Conservation (phyloP, 805 yeast genomes). For the Candida insectalens region DNA sequence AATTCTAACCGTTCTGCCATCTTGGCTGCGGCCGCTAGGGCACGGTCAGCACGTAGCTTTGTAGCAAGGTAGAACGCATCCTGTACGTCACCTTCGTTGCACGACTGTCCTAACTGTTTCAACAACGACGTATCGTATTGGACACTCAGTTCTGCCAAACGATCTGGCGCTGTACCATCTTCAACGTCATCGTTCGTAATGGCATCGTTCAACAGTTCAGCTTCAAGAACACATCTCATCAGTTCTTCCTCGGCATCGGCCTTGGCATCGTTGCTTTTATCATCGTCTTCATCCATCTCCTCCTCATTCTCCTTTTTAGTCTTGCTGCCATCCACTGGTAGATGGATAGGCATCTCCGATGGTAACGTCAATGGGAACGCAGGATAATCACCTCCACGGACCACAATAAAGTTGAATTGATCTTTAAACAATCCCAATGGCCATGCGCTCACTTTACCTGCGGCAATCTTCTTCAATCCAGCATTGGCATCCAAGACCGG, state of each 20-base stretch:
- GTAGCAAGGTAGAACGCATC: constrained; percentile 64
- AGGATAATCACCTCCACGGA: constrained; percentile 68
- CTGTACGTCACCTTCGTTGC: constrained; percentile 51
- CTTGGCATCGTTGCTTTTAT: constrained; percentile 14
- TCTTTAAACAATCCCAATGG: constrained; percentile 74
- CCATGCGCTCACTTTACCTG: constrained; percentile 69
- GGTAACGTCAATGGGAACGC: constrained; percentile 80
- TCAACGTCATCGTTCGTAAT: constrained; percentile 29
- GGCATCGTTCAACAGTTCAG: constrained; percentile 53
- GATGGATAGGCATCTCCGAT: constrained; percentile 58
- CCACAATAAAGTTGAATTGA: constrained; percentile 61
- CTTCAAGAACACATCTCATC: constrained; percentile 49
- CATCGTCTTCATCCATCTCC: constrained; percentile 19
- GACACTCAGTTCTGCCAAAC: constrained; percentile 41
- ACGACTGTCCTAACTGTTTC: constrained; percentile 63
- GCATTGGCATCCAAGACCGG: constrained; percentile 62
- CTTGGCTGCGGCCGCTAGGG: constrained; percentile 73
- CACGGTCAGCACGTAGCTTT: constrained; percentile 60
- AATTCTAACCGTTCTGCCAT: constrained; percentile 70
- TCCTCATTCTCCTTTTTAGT: constrained; percentile 21
- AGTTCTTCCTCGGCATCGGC: constrained; percentile 52
- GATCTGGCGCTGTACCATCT: constrained; percentile 31
- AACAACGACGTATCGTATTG: constrained; percentile 70
- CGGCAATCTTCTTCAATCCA: constrained; percentile 40
- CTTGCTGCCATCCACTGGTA: constrained; percentile 42